Evolutionary conservation across 2,329 filamentous ascomycete species (phyloP), one percentile per base, ranked within the genome.

Genomic region (Nigrospora osmanthi): DNA sequence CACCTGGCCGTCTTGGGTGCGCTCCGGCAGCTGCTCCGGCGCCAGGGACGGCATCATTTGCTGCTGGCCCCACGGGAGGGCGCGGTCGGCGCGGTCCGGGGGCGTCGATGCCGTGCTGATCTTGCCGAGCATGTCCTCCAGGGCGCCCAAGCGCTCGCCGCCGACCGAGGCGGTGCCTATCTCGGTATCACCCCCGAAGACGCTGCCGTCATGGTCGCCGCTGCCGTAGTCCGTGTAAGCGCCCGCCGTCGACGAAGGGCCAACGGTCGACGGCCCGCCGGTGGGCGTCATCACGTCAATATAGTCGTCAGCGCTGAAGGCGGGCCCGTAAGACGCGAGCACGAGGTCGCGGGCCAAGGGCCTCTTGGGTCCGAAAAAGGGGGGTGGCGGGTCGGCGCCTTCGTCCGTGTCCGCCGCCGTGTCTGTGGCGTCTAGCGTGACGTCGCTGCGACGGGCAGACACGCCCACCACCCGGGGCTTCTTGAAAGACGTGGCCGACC

Each of bases 91-190:
- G 23, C 23, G 23, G 23, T 28, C 23, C 23, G 5, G 5, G 5
- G 9, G 23, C 23, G 23, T 28, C 23, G 23, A 28, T 10, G 23
- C 6, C 9, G 23, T 28, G 10, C 23, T 28, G 6, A 42, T 40
- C 23, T 47, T 49, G 17, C 50, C 47, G 30, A 47, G 36, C 40
- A 40, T 45, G 17, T 44, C 38, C 19, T 38, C 35, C 32, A 50
- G 28, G 7, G 28, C 35, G 2, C 42, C 47, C 10, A 30, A 12
- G 19, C 15, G 11, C 4, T 48, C 47, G 35, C 40, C 42, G 37
- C 41, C 35, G 15, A 38, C 35, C 15, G 28, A 31, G 23, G 42
- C 16, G n/a, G 28, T 19, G n/a, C 45, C 49, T 31, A 42, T 28
- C 28, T 49, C 39, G 17, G 42, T 45, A 11, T 36, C 32, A n/a